Conservation (phyloP, 2,329 filamentous ascomycete genomes). For the Claviceps digitariae region DNA sequence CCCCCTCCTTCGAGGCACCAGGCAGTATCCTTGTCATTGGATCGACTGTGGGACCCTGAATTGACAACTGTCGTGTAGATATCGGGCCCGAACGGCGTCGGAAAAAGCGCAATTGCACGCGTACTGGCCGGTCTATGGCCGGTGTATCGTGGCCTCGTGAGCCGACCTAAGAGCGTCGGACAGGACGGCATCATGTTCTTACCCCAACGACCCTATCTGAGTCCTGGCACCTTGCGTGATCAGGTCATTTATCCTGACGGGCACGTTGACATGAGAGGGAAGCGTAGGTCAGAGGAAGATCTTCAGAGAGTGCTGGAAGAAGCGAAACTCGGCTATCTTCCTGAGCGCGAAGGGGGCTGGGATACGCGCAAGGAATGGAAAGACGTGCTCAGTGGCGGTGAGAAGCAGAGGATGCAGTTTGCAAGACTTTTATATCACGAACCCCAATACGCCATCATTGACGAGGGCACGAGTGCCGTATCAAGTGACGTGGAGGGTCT, state of each 20-base stretch:
- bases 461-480: slow-evolving; percentile 91
- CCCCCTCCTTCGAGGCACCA: neutral
- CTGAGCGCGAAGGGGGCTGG: slow-evolving; percentile 88
- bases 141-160: slow-evolving; percentile 84
- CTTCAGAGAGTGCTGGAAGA: slow-evolving; percentile 68
- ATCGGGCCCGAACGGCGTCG: slow-evolving; percentile 86
- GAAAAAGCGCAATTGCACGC: slow-evolving; percentile 78
- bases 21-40: neutral
- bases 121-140: slow-evolving; percentile 92
- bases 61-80: slow-evolving; percentile 35
- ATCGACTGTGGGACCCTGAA: neutral
- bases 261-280: slow-evolving; percentile 82
- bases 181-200: slow-evolving; percentile 97
- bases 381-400: slow-evolving; percentile 89
- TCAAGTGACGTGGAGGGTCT: slow-evolving; percentile 89
- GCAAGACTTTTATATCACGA: slow-evolving; percentile 89
- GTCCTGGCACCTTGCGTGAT: slow-evolving; percentile 81
- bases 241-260: slow-evolving; percentile 97
- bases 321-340: slow-evolving; percentile 76
- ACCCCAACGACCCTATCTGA: slow-evolving; percentile 84
- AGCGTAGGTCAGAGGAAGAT: slow-evolving; percentile 63
- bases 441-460: slow-evolving; percentile 84
- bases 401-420: slow-evolving; percentile 93
- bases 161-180: slow-evolving; percentile 65
- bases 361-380: slow-evolving; percentile 98